These are phyloP conservation scores for Nothopassalora personata DNA, from an alignment of 2,329 filamentous ascomycete genomes.

Conservation along the genomic window DNA sequence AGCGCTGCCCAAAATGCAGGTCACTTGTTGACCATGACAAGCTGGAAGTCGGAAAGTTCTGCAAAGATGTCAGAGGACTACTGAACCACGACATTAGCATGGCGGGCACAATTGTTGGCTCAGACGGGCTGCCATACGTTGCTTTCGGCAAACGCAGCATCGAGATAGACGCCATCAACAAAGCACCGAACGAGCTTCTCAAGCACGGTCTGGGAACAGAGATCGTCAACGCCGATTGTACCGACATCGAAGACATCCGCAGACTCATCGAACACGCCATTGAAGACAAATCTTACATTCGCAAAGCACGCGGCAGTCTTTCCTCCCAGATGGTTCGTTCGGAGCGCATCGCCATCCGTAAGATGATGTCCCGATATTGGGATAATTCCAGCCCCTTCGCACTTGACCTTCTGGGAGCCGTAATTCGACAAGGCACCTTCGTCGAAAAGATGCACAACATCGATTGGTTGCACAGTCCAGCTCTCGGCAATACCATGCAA, in stretches of 20 bases:
- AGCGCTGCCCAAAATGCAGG: constrained; percentile 49
- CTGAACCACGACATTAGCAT: constrained; percentile 50
- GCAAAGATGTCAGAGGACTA: constrained; percentile 50
- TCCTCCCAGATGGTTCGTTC: neutral
- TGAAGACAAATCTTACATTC: constrained; percentile 35
- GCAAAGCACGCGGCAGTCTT: constrained; percentile 29
- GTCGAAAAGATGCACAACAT: constrained; percentile 69
- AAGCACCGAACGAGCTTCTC: constrained; percentile 37
- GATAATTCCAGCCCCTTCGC: constrained; percentile 60
- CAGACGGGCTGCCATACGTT: constrained; percentile 47
- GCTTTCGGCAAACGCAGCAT: constrained; percentile 25
- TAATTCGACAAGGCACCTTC: constrained; percentile 62
- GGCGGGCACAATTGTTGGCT: constrained; percentile 61
- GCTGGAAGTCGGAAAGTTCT: constrained; percentile 59
- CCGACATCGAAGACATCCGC: constrained; percentile 38
- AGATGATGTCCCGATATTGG: constrained; percentile 69
- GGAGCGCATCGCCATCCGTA: constrained; percentile 47
- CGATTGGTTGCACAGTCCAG: constrained; percentile 72
- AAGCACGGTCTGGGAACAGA: constrained; percentile 40
- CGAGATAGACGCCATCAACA: constrained; percentile 14
- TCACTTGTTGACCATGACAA: constrained; percentile 51
- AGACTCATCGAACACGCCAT: constrained; percentile 47
- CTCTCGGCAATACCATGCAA: constrained; percentile 57
- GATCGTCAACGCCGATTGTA: constrained; percentile 27
- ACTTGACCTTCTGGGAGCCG: constrained; percentile 60